These are phyloP conservation scores for Darksidea phi DNA, from an alignment of 495 filamentous ascomycete genomes.

Conservation along the genomic window DNA sequence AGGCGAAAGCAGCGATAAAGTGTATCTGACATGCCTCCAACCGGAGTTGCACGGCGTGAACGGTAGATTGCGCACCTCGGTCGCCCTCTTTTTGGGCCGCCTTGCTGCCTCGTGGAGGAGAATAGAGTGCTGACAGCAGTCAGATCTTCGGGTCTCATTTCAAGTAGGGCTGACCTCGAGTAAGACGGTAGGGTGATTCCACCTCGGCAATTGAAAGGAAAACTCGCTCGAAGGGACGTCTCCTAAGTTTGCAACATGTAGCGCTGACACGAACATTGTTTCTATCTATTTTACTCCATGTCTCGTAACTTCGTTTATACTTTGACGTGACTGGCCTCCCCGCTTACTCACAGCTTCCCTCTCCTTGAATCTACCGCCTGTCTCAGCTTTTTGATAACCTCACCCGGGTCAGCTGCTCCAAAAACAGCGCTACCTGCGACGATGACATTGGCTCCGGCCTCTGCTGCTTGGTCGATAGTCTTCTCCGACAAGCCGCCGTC, in stretches of 20 bases:
- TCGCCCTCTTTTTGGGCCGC: no score
- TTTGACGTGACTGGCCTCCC: not conserved
- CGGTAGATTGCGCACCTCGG: no score
- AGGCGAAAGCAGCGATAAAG: no score
- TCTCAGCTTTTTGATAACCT: conserved; percentile 77
- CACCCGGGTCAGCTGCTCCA: conserved; percentile 80
- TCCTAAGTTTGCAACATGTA: not conserved
- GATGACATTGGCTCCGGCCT: conserved; percentile 96
- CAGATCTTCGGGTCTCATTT: not conserved
- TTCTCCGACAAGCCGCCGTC: conserved; percentile 85
- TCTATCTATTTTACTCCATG: not conserved
- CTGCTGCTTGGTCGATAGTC: conserved; percentile 91
- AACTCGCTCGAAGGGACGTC: not conserved
- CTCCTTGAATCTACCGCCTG: conserved; percentile 68
- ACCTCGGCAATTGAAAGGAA: not conserved
- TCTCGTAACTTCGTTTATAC: not conserved
- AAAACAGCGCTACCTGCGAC: conserved; percentile 97
- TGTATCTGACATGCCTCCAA: no score
- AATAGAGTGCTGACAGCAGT: not conserved
- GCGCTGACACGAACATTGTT: not conserved
- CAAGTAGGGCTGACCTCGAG: not conserved
- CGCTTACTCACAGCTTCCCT: conserved; percentile 26
- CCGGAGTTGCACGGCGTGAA: no score
- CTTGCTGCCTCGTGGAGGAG: not conserved
- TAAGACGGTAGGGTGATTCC: not conserved